Conservation (phyloP, 2,329 filamentous ascomycete species). For the Neonectria coccinea region DNA sequence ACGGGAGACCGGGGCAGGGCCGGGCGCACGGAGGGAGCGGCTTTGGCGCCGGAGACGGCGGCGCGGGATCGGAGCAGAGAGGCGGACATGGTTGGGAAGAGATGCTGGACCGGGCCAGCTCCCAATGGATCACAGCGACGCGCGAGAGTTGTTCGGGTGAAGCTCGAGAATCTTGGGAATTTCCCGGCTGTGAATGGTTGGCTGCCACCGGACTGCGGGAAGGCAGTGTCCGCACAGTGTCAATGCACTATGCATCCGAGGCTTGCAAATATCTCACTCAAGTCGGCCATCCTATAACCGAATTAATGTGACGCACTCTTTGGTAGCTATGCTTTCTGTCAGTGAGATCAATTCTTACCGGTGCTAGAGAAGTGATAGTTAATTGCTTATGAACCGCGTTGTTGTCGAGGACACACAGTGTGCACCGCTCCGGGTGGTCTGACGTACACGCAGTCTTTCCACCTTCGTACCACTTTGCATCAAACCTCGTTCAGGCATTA, state of each 20-base stretch:
- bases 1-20: conserved; percentile 35
- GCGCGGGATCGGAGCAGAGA: conserved; percentile 42
- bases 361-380: no score
- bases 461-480: no score
- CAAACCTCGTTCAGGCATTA: no score
- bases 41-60: conserved; percentile 36
- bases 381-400: not conserved
- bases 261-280: conserved; percentile 7
- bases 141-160: conserved; percentile 42
- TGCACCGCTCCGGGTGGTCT: not conserved
- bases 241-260: conserved; percentile 32
- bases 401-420: not conserved
- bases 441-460: not conserved
- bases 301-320: not conserved
- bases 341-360: no score
- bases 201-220: conserved; percentile 23
- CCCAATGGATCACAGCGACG: conserved; percentile 46
- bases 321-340: not conserved
- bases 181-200: conserved; percentile 38
- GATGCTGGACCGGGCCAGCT: conserved; percentile 46
- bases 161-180: conserved; percentile 43
- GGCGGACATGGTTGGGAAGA: conserved; percentile 43
- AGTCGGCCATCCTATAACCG: not conserved
- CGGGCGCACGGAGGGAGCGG: conserved; percentile 36
- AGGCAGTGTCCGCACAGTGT: conserved; percentile 40